phyloP scores from a whole-genome alignment of 495 filamentous ascomycete species.

The Pseudevernia furfuracea region DNA sequence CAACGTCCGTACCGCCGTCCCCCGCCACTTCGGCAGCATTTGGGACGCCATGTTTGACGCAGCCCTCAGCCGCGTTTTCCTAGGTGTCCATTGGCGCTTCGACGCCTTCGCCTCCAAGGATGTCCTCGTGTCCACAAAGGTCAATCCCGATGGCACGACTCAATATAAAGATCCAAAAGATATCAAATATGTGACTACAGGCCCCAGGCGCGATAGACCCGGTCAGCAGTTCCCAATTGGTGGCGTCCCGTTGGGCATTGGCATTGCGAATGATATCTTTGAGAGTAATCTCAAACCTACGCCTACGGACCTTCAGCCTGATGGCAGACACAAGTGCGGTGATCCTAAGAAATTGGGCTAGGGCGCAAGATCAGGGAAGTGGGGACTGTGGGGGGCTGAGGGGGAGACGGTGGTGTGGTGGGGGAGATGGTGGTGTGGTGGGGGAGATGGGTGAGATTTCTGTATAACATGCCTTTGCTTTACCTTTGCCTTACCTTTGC shows the following conservation, averaged over 20 bases:
- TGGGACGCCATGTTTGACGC: conserved; percentile 35
- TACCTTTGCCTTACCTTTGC: no score
- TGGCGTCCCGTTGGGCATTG: conserved; percentile 34
- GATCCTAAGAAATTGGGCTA: conserved; percentile 10
- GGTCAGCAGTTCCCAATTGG: conserved; percentile 30
- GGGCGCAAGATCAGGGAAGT: neutral
- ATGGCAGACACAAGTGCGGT: conserved; percentile 24
- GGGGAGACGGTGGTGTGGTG: neutral
- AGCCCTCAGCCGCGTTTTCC: conserved; percentile 30
- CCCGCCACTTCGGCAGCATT: conserved; percentile 24
- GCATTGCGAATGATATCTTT: conserved; percentile 35
- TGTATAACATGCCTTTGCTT: neutral
- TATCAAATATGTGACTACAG: neutral
- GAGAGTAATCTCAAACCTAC: conserved; percentile 28
- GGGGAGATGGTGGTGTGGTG: neutral
- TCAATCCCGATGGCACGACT: conserved; percentile 13
- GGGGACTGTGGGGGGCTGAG: neutral
- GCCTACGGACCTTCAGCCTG: conserved; percentile 25
- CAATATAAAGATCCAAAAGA: neutral
- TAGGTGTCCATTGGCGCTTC: conserved; percentile 35
- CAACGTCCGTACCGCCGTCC: conserved; percentile 28
- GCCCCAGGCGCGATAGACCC: conserved; percentile 8
- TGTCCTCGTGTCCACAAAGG: conserved; percentile 19
- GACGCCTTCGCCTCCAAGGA: conserved; percentile 31
- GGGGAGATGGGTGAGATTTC: neutral